These are phyloP conservation scores for Polychytrium aggregatum DNA, from an alignment of 192 early-diverging fungal genomes.

Conservation along the genomic window DNA sequence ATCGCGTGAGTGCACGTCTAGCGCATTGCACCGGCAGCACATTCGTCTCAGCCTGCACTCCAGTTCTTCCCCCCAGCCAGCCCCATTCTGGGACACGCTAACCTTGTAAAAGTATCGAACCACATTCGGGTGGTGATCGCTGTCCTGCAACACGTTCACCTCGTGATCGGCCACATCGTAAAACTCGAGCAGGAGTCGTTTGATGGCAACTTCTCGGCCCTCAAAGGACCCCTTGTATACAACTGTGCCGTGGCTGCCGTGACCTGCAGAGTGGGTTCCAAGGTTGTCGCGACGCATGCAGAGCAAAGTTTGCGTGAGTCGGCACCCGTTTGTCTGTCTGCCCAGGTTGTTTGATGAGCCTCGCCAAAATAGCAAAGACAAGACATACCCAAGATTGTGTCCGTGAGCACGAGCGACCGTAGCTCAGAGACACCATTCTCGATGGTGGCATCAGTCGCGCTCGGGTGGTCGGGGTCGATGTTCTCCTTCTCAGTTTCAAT, in stretches of 20 bases:
- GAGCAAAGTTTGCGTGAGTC: background rate
- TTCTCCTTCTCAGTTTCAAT: too few species aligned
- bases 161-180: conserved; percentile 94
- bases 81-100: too few species aligned
- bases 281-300: background rate
- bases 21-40: too few species aligned
- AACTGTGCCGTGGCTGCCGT: conserved; percentile 94
- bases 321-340: too few species aligned
- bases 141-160: conserved; percentile 81
- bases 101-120: conserved; percentile 86
- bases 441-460: too few species aligned
- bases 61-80: too few species aligned
- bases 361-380: too few species aligned
- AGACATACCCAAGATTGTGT: conserved; percentile 41
- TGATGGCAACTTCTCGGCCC: conserved; percentile 84
- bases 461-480: too few species aligned
- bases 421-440: conserved; percentile 12
- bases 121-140: conserved; percentile 92
- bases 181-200: conserved; percentile 87
- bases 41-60: too few species aligned
- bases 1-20: background rate
- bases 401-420: conserved; percentile 45
- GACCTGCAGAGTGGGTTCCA: conserved; percentile 25
- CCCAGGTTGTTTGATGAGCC: too few species aligned
- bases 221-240: conserved; percentile 92